Evolutionary conservation across 257 asterid species (phyloP).

Genomic region (Capsicum baccatum): DNA sequence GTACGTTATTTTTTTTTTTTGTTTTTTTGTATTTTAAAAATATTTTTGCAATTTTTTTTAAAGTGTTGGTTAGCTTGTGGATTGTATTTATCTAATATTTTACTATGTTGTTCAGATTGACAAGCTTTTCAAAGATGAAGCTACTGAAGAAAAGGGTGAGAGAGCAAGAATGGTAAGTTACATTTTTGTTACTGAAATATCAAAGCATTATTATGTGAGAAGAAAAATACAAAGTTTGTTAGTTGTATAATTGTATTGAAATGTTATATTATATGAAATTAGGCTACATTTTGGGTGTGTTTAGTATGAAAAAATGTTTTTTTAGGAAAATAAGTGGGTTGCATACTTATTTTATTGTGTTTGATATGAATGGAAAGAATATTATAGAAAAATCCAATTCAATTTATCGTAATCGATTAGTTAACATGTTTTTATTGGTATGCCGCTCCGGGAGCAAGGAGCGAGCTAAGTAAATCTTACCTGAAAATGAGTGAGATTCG

Average conservation of each 20-base stretch:
- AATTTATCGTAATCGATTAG: too few species aligned
- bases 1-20: background rate
- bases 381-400: too few species aligned
- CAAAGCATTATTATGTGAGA: background rate
- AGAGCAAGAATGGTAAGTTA: slow-evolving; percentile 90
- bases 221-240: background rate
- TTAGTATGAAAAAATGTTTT: too few species aligned
- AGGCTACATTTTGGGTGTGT: background rate
- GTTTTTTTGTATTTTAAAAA: background rate
- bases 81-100: background rate
- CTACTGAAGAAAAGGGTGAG: slow-evolving; percentile 95
- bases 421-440: too few species aligned
- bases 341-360: too few species aligned
- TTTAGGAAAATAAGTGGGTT: too few species aligned
- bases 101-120: slow-evolving; percentile 45
- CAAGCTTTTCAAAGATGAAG: slow-evolving; percentile 81
- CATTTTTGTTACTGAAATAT: background rate
- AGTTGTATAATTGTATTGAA: background rate
- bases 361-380: too few species aligned
- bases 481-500: too few species aligned
- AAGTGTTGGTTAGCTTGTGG: background rate
- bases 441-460: too few species aligned
- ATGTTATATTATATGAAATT: background rate
- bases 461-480: too few species aligned
- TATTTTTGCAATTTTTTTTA: too few species aligned